Percentiles rank a stretch among this genome's conserved stretches.
Evolutionary conservation across 208 protist species (phyloP).

Genomic region (Crithidia acanthocephali): DNA sequence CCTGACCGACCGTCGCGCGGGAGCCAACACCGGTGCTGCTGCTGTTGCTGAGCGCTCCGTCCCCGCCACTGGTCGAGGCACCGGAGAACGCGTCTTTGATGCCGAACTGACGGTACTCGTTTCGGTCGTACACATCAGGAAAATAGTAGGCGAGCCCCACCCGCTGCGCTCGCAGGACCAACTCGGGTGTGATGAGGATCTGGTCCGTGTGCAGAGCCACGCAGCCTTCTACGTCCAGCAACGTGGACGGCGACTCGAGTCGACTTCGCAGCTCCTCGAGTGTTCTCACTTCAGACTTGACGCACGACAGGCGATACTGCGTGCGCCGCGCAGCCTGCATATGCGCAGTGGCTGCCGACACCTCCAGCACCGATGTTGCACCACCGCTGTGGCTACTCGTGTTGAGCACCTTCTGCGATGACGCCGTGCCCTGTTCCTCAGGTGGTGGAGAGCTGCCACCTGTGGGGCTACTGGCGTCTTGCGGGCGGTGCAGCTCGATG

Average conservation of each 20-base stretch:
- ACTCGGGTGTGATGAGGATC: constrained; percentile 48
- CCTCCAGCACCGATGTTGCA: neutral
- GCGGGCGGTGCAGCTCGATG: constrained; percentile 55
- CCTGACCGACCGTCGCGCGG: constrained; percentile 12
- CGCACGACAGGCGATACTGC: constrained; percentile 54
- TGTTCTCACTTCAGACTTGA: constrained; percentile 50
- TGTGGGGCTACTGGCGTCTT: neutral
- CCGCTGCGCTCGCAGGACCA: constrained; percentile 58
- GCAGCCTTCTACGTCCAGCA: constrained; percentile 73
- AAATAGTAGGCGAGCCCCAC: constrained; percentile 80
- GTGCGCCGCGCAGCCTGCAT: constrained; percentile 14
- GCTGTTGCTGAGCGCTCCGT: neutral
- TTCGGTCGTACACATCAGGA: constrained; percentile 54
- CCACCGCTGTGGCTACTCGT: neutral
- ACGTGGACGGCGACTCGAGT: constrained; percentile 57
- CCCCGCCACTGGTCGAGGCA: neutral
- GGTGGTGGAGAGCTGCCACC: neutral
- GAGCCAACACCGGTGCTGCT: neutral
- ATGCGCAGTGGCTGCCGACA: constrained; percentile 2
- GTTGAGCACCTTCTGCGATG: neutral
- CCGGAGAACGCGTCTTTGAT: constrained; percentile 5
- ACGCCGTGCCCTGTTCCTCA: neutral
- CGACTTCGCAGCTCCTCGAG: constrained; percentile 58
- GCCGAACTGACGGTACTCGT: constrained; percentile 20
- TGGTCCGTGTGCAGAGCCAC: constrained; percentile 89